Conservation (phyloP, 2,329 filamentous ascomycete genomes). For the Knoxdaviesia capensis region DNA sequence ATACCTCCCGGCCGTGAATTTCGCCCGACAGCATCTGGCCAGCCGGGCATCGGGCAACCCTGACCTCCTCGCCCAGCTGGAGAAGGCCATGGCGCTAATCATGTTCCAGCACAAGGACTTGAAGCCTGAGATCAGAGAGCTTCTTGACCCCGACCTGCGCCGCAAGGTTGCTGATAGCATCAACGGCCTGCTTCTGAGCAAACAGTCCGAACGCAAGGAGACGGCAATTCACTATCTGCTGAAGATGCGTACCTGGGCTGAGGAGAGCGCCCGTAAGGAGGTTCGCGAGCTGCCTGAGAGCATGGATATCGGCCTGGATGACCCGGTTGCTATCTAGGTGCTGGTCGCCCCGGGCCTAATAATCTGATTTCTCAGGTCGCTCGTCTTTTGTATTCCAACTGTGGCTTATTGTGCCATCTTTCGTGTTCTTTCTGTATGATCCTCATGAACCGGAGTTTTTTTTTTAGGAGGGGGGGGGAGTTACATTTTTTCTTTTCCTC, state of each 20-base stretch:
- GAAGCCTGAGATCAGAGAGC: slow-evolving; percentile 50
- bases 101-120: slow-evolving; percentile 73
- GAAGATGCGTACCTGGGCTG: slow-evolving; percentile 69
- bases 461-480: too few species aligned
- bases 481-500: too few species aligned
- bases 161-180: slow-evolving; percentile 71
- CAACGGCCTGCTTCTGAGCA: slow-evolving; percentile 68
- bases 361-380: background rate
- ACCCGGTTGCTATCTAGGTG: background rate
- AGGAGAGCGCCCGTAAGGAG: slow-evolving; percentile 31
- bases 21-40: slow-evolving; percentile 72
- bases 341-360: too few species aligned
- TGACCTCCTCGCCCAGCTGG: slow-evolving; percentile 68
- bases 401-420: background rate
- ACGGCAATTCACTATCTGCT: slow-evolving; percentile 68
- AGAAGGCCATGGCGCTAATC: slow-evolving; percentile 80
- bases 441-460: background rate
- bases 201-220: slow-evolving; percentile 53
- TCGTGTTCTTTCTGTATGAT: background rate
- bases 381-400: background rate
- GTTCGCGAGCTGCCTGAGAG: slow-evolving; percentile 11
- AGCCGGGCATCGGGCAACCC: slow-evolving; percentile 67
- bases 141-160: slow-evolving; percentile 64
- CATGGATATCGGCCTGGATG: slow-evolving; percentile 16
- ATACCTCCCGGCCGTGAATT: slow-evolving; percentile 49